Percentiles rank a stretch among this genome's conserved stretches.
Conservation (phyloP, 2,329 filamentous ascomycete species). For the Claviceps purpurea region DNA sequence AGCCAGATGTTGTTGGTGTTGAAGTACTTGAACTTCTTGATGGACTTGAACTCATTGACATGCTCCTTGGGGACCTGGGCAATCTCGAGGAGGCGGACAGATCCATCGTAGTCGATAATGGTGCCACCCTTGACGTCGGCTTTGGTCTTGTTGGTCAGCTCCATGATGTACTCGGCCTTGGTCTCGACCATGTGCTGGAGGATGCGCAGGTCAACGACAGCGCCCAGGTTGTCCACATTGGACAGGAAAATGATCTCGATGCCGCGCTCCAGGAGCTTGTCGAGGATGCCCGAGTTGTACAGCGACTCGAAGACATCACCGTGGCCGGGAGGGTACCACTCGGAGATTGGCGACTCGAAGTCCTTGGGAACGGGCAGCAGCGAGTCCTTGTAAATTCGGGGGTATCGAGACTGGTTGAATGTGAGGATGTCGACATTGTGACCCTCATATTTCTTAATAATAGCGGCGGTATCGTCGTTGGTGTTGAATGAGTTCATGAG, state of each 20-base stretch:
- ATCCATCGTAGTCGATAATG: slow-evolving; percentile 98
- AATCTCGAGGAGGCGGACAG: slow-evolving; percentile 92
- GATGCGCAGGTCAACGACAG: slow-evolving; percentile 94
- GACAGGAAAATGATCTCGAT: slow-evolving; percentile 98
- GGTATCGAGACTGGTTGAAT: slow-evolving; percentile 99
- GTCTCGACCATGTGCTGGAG: slow-evolving; percentile 99
- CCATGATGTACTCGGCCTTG: slow-evolving; percentile 97
- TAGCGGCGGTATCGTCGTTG: slow-evolving; percentile 91
- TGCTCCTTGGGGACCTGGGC: slow-evolving; percentile 99
- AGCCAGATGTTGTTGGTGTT: slow-evolving; percentile 99
- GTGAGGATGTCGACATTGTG: slow-evolving; percentile 99
- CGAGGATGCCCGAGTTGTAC: slow-evolving; percentile 97
- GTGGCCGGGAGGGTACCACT: slow-evolving; percentile 98
- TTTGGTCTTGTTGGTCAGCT: slow-evolving; percentile 99
- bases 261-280: slow-evolving; percentile 87
- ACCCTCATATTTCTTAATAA: slow-evolving; percentile 99
- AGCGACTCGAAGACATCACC: slow-evolving; percentile 99
- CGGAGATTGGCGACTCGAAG: slow-evolving; percentile 73
- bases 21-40: slow-evolving; percentile 99
- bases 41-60: slow-evolving; percentile 99
- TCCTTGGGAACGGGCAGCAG: slow-evolving; percentile 89
- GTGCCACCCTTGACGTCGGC: slow-evolving; percentile 99
- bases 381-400: slow-evolving; percentile 95
- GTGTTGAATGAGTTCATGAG: slow-evolving; percentile 99
- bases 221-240: slow-evolving; percentile 97